Evolutionary conservation across 116 monocot genomes (phyloP).

Genomic region (Thalassia testudinum): DNA sequence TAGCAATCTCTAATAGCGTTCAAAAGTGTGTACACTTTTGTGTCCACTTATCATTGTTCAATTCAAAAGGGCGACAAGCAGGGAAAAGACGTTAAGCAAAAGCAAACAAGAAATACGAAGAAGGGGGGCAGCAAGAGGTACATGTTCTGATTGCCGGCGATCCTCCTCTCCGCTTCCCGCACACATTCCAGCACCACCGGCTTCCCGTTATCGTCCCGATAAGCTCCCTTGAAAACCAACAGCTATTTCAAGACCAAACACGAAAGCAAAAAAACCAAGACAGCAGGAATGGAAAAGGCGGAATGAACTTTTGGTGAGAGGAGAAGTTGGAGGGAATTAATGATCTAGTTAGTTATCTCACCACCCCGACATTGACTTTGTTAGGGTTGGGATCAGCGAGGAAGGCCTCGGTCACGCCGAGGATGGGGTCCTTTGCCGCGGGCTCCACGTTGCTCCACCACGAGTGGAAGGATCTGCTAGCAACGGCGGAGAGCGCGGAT

Average conservation of each 20-base stretch:
- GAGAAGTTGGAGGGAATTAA: neutral
- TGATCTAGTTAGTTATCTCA: constrained; percentile 18
- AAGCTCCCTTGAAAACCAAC: constrained; percentile 53
- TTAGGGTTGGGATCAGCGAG: constrained; percentile 73
- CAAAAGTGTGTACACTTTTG: too few species aligned
- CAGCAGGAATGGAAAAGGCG: neutral
- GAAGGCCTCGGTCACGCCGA: constrained; percentile 97
- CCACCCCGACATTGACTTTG: constrained; percentile 96
- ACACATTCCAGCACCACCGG: constrained; percentile 95
- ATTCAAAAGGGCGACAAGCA: too few species aligned
- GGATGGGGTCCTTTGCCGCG: constrained; percentile 86
- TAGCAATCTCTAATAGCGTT: too few species aligned
- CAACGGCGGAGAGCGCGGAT: neutral
- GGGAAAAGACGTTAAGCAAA: neutral
- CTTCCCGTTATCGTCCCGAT: constrained; percentile 90
- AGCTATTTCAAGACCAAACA: neutral
- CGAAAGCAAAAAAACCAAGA: neutral
- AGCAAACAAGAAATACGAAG: neutral
- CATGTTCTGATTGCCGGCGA: constrained; percentile 83
- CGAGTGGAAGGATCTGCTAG: constrained; percentile 27
- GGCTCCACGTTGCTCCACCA: constrained; percentile 74
- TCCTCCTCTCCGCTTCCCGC: constrained; percentile 71
- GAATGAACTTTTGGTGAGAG: neutral
- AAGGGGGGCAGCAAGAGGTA: constrained; percentile 13
- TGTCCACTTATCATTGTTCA: too few species aligned